Evolutionary conservation across 1,284 basidiomycete species (phyloP).

Genomic region (Schizopora paradoxa): DNA sequence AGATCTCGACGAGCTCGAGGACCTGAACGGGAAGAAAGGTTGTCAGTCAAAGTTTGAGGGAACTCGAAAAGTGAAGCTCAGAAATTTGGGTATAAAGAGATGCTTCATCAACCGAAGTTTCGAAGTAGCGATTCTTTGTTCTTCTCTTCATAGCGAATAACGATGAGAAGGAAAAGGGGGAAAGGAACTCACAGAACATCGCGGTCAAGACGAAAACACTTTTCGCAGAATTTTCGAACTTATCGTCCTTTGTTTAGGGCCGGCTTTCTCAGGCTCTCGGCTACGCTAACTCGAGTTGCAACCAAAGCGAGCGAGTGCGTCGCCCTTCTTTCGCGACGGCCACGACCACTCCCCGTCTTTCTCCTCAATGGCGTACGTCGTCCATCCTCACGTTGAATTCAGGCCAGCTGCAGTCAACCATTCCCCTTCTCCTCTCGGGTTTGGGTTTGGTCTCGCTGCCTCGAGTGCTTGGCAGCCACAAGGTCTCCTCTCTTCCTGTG

Average conservation of each 20-base stretch:
- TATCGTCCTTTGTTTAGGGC: conserved; percentile 35
- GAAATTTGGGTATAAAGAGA: conserved; percentile 84
- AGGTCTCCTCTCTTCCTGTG: conserved; percentile 32
- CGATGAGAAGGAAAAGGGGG: conserved; percentile 17
- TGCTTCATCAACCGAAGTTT: conserved; percentile 64
- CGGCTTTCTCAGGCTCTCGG: conserved; percentile 18
- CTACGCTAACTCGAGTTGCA: conserved; percentile 12
- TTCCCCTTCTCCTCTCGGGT: conserved; percentile 60
- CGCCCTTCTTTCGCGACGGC: conserved; percentile 13
- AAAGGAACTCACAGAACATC: conserved; percentile 28
- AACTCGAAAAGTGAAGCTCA: conserved; percentile 38
- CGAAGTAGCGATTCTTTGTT: conserved; percentile 78
- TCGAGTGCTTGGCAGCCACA: conserved; percentile 32
- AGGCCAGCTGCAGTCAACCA: conserved; percentile 55
- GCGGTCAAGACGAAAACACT: conserved; percentile 21
- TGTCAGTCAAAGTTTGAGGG: conserved; percentile 19
- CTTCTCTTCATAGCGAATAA: conserved; percentile 55
- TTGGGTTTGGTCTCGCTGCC: conserved; percentile 59
- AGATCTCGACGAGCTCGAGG: background rate
- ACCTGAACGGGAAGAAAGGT: conserved; percentile 1
- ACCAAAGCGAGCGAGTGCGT: conserved; percentile 3
- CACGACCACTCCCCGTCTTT: conserved; percentile 23
- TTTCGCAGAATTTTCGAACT: conserved; percentile 25
- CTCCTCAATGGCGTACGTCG: conserved; percentile 61
- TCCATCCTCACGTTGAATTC: conserved; percentile 51